Percentiles rank a stretch among this genome's conserved stretches.
Conservation (phyloP, 1,284 basidiomycete species). For the Pisolithus thermaeus region DNA sequence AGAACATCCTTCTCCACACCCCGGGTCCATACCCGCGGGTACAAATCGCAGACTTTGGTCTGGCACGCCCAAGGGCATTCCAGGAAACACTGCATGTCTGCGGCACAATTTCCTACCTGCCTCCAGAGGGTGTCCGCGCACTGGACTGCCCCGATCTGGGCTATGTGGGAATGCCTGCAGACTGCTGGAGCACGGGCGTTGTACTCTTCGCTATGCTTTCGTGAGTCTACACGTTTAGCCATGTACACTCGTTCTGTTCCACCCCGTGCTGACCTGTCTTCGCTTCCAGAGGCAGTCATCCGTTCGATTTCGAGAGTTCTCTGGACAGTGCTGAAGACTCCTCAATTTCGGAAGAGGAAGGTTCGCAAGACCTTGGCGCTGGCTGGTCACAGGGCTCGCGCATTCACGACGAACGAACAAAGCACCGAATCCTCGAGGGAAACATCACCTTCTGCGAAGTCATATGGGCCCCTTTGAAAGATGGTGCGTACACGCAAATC, state of each 20-base stretch:
- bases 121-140: slow-evolving; percentile 75
- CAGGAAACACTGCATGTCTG: slow-evolving; percentile 77
- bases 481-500: slow-evolving; percentile 42
- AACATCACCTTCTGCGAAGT: slow-evolving; percentile 47
- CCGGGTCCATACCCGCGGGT: slow-evolving; percentile 78
- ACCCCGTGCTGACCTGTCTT: slow-evolving; percentile 5
- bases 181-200: slow-evolving; percentile 81
- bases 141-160: slow-evolving; percentile 64
- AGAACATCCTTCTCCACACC: slow-evolving; percentile 75
- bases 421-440: slow-evolving; percentile 62
- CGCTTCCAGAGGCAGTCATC: slow-evolving; percentile 56
- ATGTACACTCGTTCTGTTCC: slow-evolving; percentile 4
- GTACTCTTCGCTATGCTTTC: slow-evolving; percentile 76
- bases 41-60: slow-evolving; percentile 82
- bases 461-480: slow-evolving; percentile 49
- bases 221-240: slow-evolving; percentile 38
- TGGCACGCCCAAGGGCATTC: slow-evolving; percentile 72
- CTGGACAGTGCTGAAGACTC: slow-evolving; percentile 19
- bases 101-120: slow-evolving; percentile 80
- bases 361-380: slow-evolving; percentile 28
- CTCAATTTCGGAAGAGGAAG: slow-evolving; percentile 16
- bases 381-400: slow-evolving; percentile 41
- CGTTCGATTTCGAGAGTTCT: slow-evolving; percentile 57
- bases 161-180: slow-evolving; percentile 74
- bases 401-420: slow-evolving; percentile 53